Evolutionary conservation across 257 asterid species (phyloP).

Genomic region (Ophiorrhiza pumila): DNA sequence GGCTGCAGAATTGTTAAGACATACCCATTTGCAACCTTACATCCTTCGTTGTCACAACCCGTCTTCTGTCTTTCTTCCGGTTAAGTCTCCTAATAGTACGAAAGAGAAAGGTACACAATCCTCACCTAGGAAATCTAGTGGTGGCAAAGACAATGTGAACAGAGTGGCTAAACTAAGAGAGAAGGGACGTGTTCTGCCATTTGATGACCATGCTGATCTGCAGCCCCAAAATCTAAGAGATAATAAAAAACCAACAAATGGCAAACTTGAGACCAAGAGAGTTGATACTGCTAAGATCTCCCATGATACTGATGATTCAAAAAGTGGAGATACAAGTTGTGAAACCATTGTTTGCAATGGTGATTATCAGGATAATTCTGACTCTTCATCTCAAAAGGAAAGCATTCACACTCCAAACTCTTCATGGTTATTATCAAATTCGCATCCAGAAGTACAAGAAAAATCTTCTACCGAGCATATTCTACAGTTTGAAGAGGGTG

Average conservation of each 20-base stretch:
- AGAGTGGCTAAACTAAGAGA: constrained; percentile 43
- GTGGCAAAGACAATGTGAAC: constrained; percentile 37
- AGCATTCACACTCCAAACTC: constrained; percentile 31
- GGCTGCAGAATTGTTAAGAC: constrained; percentile 90
- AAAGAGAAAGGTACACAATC: constrained; percentile 49
- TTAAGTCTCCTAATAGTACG: constrained; percentile 64
- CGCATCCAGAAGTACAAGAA: constrained; percentile 34
- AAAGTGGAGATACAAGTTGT: constrained; percentile 48
- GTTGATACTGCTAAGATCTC: constrained; percentile 73
- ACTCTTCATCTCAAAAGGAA: constrained; percentile 44
- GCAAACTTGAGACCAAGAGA: constrained; percentile 63
- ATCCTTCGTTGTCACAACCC: constrained; percentile 74
- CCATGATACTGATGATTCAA: constrained; percentile 67
- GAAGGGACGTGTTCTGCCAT: constrained; percentile 50
- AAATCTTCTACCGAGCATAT: constrained; percentile 25
- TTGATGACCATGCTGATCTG: constrained; percentile 44
- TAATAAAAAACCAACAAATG: constrained; percentile 29
- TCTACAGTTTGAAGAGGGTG: constrained; percentile 30
- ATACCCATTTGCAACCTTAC: constrained; percentile 86
- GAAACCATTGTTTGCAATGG: constrained; percentile 50
- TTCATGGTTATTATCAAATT: constrained; percentile 29
- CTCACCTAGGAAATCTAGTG: constrained; percentile 47
- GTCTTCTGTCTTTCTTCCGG: constrained; percentile 77
- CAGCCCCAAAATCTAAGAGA: constrained; percentile 38
- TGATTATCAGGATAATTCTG: constrained; percentile 35